Conservation (phyloP, 116 monocot species). For the Iris pallida region DNA sequence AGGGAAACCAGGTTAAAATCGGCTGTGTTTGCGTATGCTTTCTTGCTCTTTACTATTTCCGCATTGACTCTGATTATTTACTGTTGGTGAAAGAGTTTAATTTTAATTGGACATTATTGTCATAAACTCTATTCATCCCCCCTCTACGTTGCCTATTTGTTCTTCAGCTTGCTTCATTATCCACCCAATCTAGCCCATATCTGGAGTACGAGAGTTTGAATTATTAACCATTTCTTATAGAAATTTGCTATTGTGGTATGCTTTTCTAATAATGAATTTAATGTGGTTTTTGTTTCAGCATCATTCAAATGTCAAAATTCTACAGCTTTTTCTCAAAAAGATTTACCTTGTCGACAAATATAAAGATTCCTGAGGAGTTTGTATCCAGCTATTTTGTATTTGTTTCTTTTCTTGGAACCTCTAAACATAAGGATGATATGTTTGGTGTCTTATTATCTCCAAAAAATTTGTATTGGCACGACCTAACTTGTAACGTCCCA, state of each 20-base stretch:
- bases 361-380: conserved; percentile 38
- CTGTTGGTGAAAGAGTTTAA: no score
- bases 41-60: no score
- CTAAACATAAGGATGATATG: conserved; percentile 22
- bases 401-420: conserved; percentile 38
- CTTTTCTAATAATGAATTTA: background rate
- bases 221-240: no score
- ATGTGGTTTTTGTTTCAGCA: conserved; percentile 33
- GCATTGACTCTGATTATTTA: no score
- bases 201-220: no score
- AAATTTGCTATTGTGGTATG: background rate
- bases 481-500: conserved; percentile 88
- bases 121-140: no score
- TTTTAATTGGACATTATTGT: no score
- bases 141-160: no score
- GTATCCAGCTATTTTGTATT: conserved; percentile 55
- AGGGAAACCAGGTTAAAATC: no score
- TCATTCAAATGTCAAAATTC: conserved; percentile 69
- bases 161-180: no score
- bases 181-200: no score
- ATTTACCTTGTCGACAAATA: conserved; percentile 20
- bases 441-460: conserved; percentile 55
- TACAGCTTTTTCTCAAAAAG: conserved; percentile 59
- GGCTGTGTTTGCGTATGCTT: no score
- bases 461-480: conserved; percentile 74